Base-by-base conservation (phyloP, 257 asterid genomes). In the Solanum paucissectum region DNA sequence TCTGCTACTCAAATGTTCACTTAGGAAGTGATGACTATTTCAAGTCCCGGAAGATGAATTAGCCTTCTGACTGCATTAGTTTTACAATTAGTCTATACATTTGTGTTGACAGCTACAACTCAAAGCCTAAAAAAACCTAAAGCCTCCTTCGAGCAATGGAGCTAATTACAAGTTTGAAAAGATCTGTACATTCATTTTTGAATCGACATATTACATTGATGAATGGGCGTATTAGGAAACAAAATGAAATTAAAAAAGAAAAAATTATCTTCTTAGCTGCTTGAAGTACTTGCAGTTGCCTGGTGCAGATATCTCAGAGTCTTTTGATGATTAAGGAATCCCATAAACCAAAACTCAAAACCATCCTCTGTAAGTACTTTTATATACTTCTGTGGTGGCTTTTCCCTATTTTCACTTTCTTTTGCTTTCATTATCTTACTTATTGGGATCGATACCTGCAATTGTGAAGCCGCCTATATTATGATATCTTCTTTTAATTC, bases 301-400 rank as follows among this genome's bases (percentile, higher is more conserved):
- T 83, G 88, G 86, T 88, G 92, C 10, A 91, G 83, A 89, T 88
- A 88, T 66, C 89, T 88, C 16, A 93, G 84, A 1, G 94, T 91
- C 79, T 87, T 91, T 60, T 60, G 89, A 38, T 88, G 93, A 87
- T 91, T 89, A 12, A 92, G 33, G 68, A 93, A 91, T 84, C 92
- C 93, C 93, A 92, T 91, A 85, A 93, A 93, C 94, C 94, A 92
- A 74, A 92, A 91, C 32, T 93, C 95, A 55, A 85, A 91, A 76
- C 88, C 87, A 68, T 92, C 96, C 40, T 87, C 87, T 0, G 95
- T 93, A 34, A 90, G 89, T 40, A 92, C 29, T 83, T 90, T 89
- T 86, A 92, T 89, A 76, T 92, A 92, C 88, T 91, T 92, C 84
- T 90, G 91, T 21, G 89, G 89, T 16, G 94, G 93, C 42, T 73